Conservation (phyloP, 306 rosid species). For the Casuarina cunninghamiana region DNA sequence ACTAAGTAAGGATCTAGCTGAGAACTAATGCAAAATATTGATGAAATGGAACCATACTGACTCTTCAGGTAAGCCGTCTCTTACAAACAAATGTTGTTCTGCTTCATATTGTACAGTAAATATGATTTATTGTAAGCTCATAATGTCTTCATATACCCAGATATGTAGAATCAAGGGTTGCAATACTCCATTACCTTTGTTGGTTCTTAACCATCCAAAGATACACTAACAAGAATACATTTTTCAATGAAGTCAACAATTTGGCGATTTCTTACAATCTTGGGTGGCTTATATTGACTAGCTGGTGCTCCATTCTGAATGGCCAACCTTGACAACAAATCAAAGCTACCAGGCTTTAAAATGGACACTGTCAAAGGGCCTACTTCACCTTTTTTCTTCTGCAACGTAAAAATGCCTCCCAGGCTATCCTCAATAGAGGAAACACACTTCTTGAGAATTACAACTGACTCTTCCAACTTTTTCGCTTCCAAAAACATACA, state of each 20-base stretch:
- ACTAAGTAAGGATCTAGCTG: too few species aligned
- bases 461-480: constrained; percentile 32
- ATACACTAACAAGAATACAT: constrained; percentile 24
- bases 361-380: constrained; percentile 40
- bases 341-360: constrained; percentile 52
- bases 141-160: too few species aligned
- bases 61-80: too few species aligned
- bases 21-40: too few species aligned
- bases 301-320: constrained; percentile 59
- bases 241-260: constrained; percentile 41
- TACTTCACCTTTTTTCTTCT: constrained; percentile 44
- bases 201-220: constrained; percentile 20
- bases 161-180: too few species aligned
- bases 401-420: constrained; percentile 58
- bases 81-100: too few species aligned
- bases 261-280: constrained; percentile 54
- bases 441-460: constrained; percentile 35
- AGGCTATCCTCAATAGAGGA: constrained; percentile 49
- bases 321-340: constrained; percentile 41
- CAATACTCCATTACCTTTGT: too few species aligned
- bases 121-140: too few species aligned
- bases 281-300: constrained; percentile 67
- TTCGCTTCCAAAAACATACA: constrained; percentile 33
- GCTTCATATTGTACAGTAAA: too few species aligned
- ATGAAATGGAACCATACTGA: too few species aligned